Conservation (phyloP, 768 basidiomycete genomes). For the Megacollybia marginata region DNA sequence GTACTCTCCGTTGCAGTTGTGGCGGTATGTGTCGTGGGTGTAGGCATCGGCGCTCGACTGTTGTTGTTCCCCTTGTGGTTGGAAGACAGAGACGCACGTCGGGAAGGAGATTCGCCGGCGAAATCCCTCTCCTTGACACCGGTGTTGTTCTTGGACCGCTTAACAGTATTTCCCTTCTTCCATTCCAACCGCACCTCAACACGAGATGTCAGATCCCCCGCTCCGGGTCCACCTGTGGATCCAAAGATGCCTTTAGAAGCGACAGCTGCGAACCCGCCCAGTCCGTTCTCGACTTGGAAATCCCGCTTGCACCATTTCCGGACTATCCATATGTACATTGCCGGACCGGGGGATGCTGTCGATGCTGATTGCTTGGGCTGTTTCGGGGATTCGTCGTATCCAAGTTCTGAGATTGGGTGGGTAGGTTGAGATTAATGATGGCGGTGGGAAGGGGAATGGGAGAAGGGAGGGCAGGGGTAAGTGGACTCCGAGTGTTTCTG, state of each 20-base stretch:
- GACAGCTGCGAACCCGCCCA: constrained; percentile 31
- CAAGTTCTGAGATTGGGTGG: not conserved
- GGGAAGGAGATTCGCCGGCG: no score
- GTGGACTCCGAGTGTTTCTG: constrained; percentile 61
- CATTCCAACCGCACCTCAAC: constrained; percentile 79
- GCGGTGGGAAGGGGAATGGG: not conserved
- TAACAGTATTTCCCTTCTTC: constrained; percentile 41
- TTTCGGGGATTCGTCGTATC: no score
- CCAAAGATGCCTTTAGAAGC: constrained; percentile 26
- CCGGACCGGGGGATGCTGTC: constrained; percentile 19
- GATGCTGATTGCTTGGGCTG: no score
- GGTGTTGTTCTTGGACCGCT: no score
- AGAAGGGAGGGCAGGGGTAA: constrained; percentile 49
- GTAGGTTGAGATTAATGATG: not conserved
- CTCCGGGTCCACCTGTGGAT: not conserved
- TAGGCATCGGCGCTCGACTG: no score
- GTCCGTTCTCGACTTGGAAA: constrained; percentile 18
- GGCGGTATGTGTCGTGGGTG: no score
- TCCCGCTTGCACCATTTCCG: constrained; percentile 64
- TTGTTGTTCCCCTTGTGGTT: no score
- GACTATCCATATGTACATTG: constrained; percentile 72
- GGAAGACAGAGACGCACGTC: no score
- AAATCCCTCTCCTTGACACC: no score
- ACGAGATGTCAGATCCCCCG: constrained; percentile 22
- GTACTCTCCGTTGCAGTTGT: no score